phyloP scores from a whole-genome alignment of 192 early-diverging fungal species.

The Gigaspora rosea region DNA sequence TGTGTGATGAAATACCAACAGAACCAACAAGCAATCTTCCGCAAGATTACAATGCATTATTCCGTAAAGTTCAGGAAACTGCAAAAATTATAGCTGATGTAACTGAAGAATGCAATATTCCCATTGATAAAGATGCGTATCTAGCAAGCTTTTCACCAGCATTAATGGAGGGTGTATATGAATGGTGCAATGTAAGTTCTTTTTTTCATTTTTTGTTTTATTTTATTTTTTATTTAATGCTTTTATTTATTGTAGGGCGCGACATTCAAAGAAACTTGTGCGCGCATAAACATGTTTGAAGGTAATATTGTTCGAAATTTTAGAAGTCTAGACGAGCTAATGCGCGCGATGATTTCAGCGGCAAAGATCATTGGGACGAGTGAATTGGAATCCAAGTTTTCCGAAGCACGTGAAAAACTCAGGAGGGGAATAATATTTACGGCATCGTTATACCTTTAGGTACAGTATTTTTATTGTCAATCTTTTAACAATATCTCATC shows the following conservation, averaged over 20 bases:
- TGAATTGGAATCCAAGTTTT: slow-evolving; percentile 93
- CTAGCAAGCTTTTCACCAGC: slow-evolving; percentile 81
- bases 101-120: slow-evolving; percentile 85
- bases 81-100: slow-evolving; percentile 84
- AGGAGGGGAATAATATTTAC: slow-evolving; percentile 98
- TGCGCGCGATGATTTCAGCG: slow-evolving; percentile 87
- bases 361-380: slow-evolving; percentile 94
- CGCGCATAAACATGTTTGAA: slow-evolving; percentile 94
- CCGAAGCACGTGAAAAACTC: slow-evolving; percentile 84
- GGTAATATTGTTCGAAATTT: slow-evolving; percentile 91
- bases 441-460: slow-evolving; percentile 84
- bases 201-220: background rate
- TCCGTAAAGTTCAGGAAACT: slow-evolving; percentile 80
- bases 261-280: slow-evolving; percentile 91
- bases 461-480: background rate
- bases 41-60: slow-evolving; percentile 78
- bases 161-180: slow-evolving; percentile 93
- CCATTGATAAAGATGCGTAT: slow-evolving; percentile 87
- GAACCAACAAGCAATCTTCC: slow-evolving; percentile 55
- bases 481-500: background rate
- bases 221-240: background rate
- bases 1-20: slow-evolving; percentile 76
- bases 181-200: slow-evolving; percentile 68
- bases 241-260: slow-evolving; percentile 61
- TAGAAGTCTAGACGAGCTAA: slow-evolving; percentile 84